Percentiles rank a stretch among this genome's conserved stretches.
phyloP scores from a whole-genome alignment of 1,139 yeast species.

The Taphrina flavorubra region DNA sequence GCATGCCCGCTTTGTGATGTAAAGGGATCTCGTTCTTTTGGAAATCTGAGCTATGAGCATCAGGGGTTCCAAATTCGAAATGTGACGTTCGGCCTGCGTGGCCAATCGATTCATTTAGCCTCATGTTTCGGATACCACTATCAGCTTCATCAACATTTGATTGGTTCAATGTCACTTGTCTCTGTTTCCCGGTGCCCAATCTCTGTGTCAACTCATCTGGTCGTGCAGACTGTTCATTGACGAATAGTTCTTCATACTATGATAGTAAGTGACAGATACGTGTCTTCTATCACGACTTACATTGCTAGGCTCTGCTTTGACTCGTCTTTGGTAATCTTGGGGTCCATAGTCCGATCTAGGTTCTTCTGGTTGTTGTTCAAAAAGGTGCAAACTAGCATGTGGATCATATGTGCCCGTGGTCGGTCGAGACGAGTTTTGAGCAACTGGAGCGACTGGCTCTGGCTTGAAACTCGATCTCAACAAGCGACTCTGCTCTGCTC shows the following conservation, averaged over 20 bases:
- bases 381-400: conserved; percentile 13
- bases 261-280: neutral
- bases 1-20: conserved; percentile 25
- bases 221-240: conserved; percentile 23
- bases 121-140: conserved; percentile 14
- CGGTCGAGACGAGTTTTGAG: conserved; percentile 7
- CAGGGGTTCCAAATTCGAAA: conserved; percentile 28
- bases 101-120: conserved; percentile 21
- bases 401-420: conserved; percentile 22
- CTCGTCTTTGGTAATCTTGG: conserved; percentile 18
- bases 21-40: conserved; percentile 29
- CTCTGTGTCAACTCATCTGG: conserved; percentile 25
- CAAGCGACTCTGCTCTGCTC: conserved; percentile 46
- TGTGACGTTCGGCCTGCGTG: conserved; percentile 33
- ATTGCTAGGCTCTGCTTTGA: conserved; percentile 23
- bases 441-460: neutral
- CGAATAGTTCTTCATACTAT: conserved; percentile 24
- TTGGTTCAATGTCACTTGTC: conserved; percentile 24
- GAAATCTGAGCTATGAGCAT: conserved; percentile 10
- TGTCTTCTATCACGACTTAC: neutral
- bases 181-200: conserved; percentile 14
- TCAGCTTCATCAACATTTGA: neutral
- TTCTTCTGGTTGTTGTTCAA: conserved; percentile 18
- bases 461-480: conserved; percentile 16
- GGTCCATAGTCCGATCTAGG: conserved; percentile 23